Percentiles rank a stretch among this genome's conserved stretches.
These are phyloP conservation scores for Colletotrichum spinosum DNA, from an alignment of 2,329 filamentous ascomycete genomes.

Conservation along the genomic window DNA sequence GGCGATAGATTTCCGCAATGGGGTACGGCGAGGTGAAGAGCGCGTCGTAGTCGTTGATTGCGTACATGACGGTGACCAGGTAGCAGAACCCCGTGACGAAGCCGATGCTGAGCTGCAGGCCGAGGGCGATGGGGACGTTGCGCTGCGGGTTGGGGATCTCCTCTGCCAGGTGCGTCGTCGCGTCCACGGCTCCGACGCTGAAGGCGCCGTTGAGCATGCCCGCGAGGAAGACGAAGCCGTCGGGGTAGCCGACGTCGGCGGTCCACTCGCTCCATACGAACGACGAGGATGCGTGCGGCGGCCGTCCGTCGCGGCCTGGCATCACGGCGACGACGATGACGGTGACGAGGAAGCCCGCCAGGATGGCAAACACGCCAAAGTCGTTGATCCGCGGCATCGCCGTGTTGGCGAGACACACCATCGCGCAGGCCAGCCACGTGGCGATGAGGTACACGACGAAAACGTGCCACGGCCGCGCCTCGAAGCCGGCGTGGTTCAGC, in stretches of 20 bases:
- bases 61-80: constrained; percentile 67
- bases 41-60: constrained; percentile 67
- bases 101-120: constrained; percentile 61
- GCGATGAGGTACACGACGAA: constrained; percentile 55
- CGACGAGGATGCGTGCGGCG: constrained; percentile 46
- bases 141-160: constrained; percentile 66
- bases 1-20: constrained; percentile 73
- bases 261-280: constrained; percentile 56
- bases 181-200: constrained; percentile 74
- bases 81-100: constrained; percentile 66
- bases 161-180: constrained; percentile 73
- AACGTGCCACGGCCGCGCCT: constrained; percentile 54
- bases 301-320: constrained; percentile 48
- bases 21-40: constrained; percentile 66
- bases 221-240: constrained; percentile 55
- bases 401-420: constrained; percentile 66
- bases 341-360: constrained; percentile 66
- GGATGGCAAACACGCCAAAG: constrained; percentile 63
- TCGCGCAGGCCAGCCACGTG: constrained; percentile 52
- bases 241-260: constrained; percentile 52
- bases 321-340: constrained; percentile 67
- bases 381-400: constrained; percentile 64
- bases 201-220: constrained; percentile 74
- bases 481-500: constrained; percentile 52
- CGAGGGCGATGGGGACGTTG: constrained; percentile 66